Evolutionary conservation across 2,329 filamentous ascomycete genomes (phyloP).

Genomic region (Clarireedia hainanense): DNA sequence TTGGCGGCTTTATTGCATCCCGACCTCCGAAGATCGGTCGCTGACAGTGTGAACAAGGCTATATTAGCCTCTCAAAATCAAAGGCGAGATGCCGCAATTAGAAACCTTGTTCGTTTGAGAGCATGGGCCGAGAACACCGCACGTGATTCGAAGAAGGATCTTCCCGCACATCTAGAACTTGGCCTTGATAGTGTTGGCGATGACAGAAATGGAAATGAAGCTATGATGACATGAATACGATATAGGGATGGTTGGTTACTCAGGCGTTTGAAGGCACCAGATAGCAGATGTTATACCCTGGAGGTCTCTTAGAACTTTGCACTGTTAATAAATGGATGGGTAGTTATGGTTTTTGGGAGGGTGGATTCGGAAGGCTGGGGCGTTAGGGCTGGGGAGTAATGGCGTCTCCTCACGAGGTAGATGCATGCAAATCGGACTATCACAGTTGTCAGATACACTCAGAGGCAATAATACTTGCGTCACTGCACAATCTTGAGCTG

Average conservation of each 20-base stretch:
- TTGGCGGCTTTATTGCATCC: constrained; percentile 73
- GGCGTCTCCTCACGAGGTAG: too few species aligned
- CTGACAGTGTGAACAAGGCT: constrained; percentile 80
- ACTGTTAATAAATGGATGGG: too few species aligned
- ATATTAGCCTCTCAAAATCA: constrained; percentile 68
- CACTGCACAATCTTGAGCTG: too few species aligned
- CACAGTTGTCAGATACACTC: too few species aligned
- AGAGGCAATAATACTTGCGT: too few species aligned
- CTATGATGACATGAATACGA: constrained; percentile 26
- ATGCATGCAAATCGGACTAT: too few species aligned
- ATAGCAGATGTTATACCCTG: too few species aligned
- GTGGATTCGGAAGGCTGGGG: too few species aligned
- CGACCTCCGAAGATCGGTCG: constrained; percentile 72
- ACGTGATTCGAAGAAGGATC: constrained; percentile 28
- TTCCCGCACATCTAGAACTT: constrained; percentile 26
- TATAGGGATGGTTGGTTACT: neutral
- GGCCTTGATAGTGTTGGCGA: constrained; percentile 25
- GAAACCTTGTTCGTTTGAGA: constrained; percentile 71
- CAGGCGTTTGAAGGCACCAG: neutral
- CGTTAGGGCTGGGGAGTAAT: too few species aligned
- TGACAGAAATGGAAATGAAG: constrained; percentile 22
- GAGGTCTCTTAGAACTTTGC: too few species aligned
- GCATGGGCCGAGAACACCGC: constrained; percentile 65
- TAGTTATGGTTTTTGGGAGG: too few species aligned
- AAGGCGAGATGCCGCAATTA: constrained; percentile 72